Conservation (phyloP, 768 basidiomycete species). For the Chalciporus pseudorubinellus region DNA sequence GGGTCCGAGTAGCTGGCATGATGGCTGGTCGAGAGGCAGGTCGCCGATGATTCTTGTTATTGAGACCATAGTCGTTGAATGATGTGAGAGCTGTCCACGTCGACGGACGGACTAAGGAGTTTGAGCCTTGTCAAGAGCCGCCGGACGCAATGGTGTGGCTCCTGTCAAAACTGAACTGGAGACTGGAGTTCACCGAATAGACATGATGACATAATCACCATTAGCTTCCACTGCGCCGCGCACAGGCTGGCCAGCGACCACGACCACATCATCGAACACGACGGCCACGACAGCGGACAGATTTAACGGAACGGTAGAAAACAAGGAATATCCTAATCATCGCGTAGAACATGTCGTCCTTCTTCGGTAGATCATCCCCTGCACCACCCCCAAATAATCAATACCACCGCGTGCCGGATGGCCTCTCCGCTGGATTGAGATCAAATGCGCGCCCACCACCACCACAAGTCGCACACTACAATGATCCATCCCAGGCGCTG, state of each 20-base stretch:
- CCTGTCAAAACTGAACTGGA: background rate
- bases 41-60: conserved; percentile 17
- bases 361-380: conserved; percentile 43
- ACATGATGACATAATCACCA: conserved; percentile 21
- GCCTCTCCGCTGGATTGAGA: conserved; percentile 35
- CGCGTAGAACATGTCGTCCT: conserved; percentile 28
- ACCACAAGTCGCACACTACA: conserved; percentile 46
- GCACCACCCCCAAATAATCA: conserved; percentile 35
- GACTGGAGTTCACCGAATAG: background rate
- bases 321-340: background rate
- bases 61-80: conserved; percentile 8
- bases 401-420: conserved; percentile 45
- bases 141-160: background rate
- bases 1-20: conserved; percentile 46
- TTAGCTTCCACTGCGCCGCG: background rate
- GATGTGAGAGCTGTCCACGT: background rate
- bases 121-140: background rate
- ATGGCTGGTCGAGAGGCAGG: conserved; percentile 40
- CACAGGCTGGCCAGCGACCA: background rate
- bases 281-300: background rate
- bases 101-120: background rate
- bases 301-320: background rate
- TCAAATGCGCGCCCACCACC: conserved; percentile 35
- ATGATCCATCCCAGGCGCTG: conserved; percentile 47
- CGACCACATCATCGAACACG: background rate